These are phyloP conservation scores for Globisporangium cystogenes DNA, from an alignment of 352 stramenopile species.

Conservation along the genomic window DNA sequence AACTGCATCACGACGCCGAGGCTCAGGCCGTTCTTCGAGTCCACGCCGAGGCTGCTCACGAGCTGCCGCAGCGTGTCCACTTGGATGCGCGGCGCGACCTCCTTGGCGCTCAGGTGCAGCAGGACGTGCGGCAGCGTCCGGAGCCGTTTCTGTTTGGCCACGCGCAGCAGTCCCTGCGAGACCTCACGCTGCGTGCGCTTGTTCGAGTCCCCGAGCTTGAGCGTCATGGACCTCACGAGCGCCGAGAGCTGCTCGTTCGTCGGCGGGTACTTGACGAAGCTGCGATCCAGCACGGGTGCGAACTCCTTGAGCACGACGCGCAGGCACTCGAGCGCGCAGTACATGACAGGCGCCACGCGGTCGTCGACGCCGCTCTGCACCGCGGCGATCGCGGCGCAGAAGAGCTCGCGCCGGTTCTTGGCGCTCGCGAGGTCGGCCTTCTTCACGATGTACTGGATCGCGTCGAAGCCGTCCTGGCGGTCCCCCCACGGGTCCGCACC, in stretches of 20 bases:
- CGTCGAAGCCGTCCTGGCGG: constrained; percentile 73
- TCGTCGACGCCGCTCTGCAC: constrained; percentile 73
- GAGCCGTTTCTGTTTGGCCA: constrained; percentile 60
- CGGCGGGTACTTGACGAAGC: constrained; percentile 32
- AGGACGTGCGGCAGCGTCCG: constrained; percentile 48
- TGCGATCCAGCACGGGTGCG: constrained; percentile 35
- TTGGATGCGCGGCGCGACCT: constrained; percentile 43
- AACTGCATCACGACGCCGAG: constrained; percentile 66
- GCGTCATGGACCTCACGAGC: constrained; percentile 41
- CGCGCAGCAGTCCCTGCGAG: constrained; percentile 48
- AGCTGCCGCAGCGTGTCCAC: constrained; percentile 54
- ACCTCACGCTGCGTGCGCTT: constrained; percentile 75
- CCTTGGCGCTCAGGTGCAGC: constrained; percentile 54
- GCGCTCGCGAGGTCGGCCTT: constrained; percentile 42
- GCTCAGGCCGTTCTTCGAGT: constrained; percentile 28
- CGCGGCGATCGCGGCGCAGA: constrained; percentile 61
- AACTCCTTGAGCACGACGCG: constrained; percentile 62
- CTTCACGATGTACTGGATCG: constrained; percentile 59
- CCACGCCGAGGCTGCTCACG: constrained; percentile 45
- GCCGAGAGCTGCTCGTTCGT: constrained; percentile 54
- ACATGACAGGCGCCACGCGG: constrained; percentile 76
- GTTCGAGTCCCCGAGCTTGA: constrained; percentile 75
- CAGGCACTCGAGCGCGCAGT: constrained; percentile 74
- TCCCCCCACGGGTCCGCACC: constrained; percentile 75
- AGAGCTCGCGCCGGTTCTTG: constrained; percentile 38